A percentile compares a stretch with the other conserved stretches of the same genome.
Conservation (phyloP, 768 basidiomycete species). For the Xerocomellus amylosporus region DNA sequence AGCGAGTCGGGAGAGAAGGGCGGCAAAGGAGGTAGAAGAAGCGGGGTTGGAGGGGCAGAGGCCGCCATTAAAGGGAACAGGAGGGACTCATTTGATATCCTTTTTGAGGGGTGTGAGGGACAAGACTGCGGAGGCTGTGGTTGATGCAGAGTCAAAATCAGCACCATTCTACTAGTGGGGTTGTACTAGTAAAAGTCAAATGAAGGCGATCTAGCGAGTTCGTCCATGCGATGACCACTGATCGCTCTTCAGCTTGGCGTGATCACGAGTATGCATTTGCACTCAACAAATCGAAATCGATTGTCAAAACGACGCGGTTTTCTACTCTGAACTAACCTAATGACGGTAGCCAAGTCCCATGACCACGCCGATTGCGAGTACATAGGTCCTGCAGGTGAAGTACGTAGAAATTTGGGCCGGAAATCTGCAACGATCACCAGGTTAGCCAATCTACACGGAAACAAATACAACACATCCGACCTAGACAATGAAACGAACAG, state of each 20-base stretch:
- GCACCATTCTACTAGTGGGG: too few species aligned
- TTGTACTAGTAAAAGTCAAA: not conserved
- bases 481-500: not conserved
- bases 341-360: not conserved
- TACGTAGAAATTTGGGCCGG: not conserved
- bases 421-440: not conserved
- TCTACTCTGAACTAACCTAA: too few species aligned
- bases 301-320: too few species aligned
- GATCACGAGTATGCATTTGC: too few species aligned
- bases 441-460: not conserved
- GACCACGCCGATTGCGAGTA: not conserved
- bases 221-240: too few species aligned
- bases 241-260: too few species aligned
- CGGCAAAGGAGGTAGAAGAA: not conserved
- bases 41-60: slow-evolving; percentile 21
- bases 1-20: slow-evolving; percentile 34
- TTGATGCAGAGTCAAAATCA: not conserved
- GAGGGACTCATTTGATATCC: slow-evolving; percentile 72
- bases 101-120: slow-evolving; percentile 75
- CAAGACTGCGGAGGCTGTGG: slow-evolving; percentile 52
- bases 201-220: not conserved
- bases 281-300: too few species aligned
- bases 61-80: slow-evolving; percentile 60
- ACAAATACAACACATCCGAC: not conserved
- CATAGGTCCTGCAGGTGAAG: not conserved